Evolutionary conservation across 169 alveolate species (phyloP), one percentile per base, ranked within the genome.

Genomic region (Prorocentrum cordatum): DNA sequence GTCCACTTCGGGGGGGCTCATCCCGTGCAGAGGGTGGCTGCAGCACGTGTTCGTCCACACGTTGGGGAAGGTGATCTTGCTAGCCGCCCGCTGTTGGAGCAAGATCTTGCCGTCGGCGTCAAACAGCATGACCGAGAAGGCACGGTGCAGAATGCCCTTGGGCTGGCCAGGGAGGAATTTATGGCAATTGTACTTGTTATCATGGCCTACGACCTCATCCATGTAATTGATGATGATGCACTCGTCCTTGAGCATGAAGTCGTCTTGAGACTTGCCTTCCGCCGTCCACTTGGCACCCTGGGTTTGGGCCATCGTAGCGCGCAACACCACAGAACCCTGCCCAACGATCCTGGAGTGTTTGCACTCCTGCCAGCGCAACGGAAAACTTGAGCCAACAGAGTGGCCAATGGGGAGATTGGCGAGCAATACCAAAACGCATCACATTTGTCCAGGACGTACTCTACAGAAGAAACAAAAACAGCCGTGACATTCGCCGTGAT

Each of bases 131-230:
- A 75, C 86, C 14, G 86, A 75, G 27, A 75, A 75, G 45, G 86
- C 86, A 18, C 86, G 67, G 29, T 75, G 86, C 86, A 75, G 35
- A 27, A 75, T 22, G 12, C 86, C 86, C 2, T 72, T 70, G 4
- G 86, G 86, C 26, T 75, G 86, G 16, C 86, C 86, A 29, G 86
- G 86, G 12, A 42, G 72, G 32, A 75, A 75, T 39, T 75, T 75
- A 72, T 75, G 86, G n/a, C 86, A 75, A 29, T 75, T 75, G 86
- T 75, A 75, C 45, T 75, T 75, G 86, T 75, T 75, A 72, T 75
- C 58, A 72, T 75, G 86, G 22, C 86, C 86, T 24, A 75, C 26
- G 38, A 75, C 86, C 86, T 75, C 86, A 26, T 75, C 86, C 86
- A 75, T 50, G 86, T 75, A 75, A 20, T 75, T 75, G 68, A 75